Evolutionary conservation across 2,329 filamentous ascomycete genomes (phyloP), one percentile per base, ranked within the genome.

Genomic region (Microsporum canis): DNA sequence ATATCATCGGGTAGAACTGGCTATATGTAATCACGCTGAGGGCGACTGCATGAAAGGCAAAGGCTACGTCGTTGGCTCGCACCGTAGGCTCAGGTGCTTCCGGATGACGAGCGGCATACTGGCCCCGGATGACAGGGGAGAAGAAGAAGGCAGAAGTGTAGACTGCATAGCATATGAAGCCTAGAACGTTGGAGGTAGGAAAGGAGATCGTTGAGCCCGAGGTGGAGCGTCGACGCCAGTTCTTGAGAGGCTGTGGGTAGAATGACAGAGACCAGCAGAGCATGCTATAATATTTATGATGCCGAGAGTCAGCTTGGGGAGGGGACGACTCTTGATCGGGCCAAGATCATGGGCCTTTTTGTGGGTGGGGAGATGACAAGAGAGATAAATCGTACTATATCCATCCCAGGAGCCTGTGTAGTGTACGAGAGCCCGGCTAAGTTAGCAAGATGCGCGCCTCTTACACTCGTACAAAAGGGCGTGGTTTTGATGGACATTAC

Each of bases 141-240:
- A 85, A 95, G 66, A 92, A 84, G 69, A 97, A 89, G 0, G 84
- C 79, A 6, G 79, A 72, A 57, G 88, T 95, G 66, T 88, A 95
- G 41, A 87, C 77, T 55, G 88, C 80, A 75, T 96, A 96, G 65
- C 71, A 81, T 64, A 82, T 76, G 69, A 83, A 84, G 1, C 83
- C 82, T 27, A 81, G 82, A 65, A 86, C 84, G 49, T 78, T 89
- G 68, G 88, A 82, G 33, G 76, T 87, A 8, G 90, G 90, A 69
- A 95, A 96, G 73, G 96, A 91, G 65, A 95, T 86, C 0, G 90
- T 89, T 3, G 92, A 86, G 45, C 94, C 94, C 23, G 84, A 81
- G 3, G 91, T 96, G 6, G 89, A 88, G 61, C 84, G 83, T 60
- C 90, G 86, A 34, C 79, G 79, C 72, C 81, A 87, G 79, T 96